Evolutionary conservation across 139 green algal species (phyloP).

Genomic region (Axilococcus clingmanii): DNA sequence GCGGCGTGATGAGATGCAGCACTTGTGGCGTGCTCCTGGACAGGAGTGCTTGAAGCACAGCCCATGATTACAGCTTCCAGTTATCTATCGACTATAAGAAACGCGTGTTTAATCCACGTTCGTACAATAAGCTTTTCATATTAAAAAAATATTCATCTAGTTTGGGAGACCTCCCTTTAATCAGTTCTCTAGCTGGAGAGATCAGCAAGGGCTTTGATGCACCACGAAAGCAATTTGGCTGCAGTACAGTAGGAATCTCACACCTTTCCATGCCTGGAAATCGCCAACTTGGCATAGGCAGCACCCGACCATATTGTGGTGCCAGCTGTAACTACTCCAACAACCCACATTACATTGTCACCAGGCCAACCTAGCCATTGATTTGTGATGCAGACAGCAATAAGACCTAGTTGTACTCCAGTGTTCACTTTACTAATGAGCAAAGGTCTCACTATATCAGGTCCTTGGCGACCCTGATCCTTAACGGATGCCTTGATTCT

Average conservation of each 20-base stretch:
- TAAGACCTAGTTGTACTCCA: constrained; percentile 60
- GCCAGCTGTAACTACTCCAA: constrained; percentile 29
- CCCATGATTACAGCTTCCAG: neutral
- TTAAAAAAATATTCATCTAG: no score
- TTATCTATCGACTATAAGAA: no score
- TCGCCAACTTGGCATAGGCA: constrained; percentile 51
- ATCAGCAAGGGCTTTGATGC: no score
- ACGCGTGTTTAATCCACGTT: no score
- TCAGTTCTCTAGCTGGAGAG: no score
- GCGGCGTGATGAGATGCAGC: constrained; percentile 9
- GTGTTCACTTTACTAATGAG: constrained; percentile 85
- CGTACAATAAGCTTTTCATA: no score
- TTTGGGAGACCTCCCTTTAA: no score
- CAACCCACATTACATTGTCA: constrained; percentile 20
- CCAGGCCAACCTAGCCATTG: constrained; percentile 45
- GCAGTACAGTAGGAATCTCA: no score
- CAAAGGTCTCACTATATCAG: constrained; percentile 46
- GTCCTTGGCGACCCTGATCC: neutral
- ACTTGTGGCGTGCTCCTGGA: constrained; percentile 8
- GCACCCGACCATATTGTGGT: constrained; percentile 48
- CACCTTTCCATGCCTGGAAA: no score
- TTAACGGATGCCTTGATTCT: constrained; percentile 3
- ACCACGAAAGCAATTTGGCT: no score
- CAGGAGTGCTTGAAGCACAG: constrained; percentile 7
- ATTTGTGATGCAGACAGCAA: constrained; percentile 47